Base-by-base conservation (phyloP, 192 early-diverging fungal species). In the Coemansia sp. region DNA sequence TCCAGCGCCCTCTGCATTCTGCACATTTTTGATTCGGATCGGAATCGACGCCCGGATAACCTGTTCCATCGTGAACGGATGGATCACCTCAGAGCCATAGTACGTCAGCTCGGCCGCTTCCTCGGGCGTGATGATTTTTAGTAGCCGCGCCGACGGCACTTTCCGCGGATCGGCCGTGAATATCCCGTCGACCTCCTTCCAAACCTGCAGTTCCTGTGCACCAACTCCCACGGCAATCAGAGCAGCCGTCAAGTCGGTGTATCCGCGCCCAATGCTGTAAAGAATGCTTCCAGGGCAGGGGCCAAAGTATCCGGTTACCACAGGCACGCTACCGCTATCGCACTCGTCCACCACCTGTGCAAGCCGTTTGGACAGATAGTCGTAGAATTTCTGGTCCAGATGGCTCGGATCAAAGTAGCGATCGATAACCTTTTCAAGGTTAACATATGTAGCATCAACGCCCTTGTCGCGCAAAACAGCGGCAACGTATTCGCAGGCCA, bases 21-120 rank as follows among this genome's bases (percentile, higher is more conserved):
- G 94, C 20, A 96, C 94, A 74, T 99, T 99, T 71, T 98, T 99
- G 82, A 99, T 99, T 70, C 97, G 92, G 77, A 99, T 98, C 6
- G 97, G 97, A 71, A 99, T 98, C 48, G 87, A 83, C 16, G 94
- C 92, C 43, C 95, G 91, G 71, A 99, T 99, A 43, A 97, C 95
- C 72, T 99, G 97, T 69, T 99, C 95, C 97, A 99, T 99, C 5
- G 97, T 99, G 85, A 97, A 97, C 10, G 97, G 97, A 69, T 99
- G 97, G 71, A 99, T 99, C 49, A 98, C 96, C 63, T 93, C 90
- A 0, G 88, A 89, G 17, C 91, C 96, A 72, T 99, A 99, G 81
- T 97, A 99, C 7, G 97, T 99, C 69, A 99, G 84, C 79, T 99
- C 97, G 16, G 97, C 89, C 6, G 97, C 97, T 71, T 99, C 97